These are phyloP conservation scores for Hirschioporus abietinus DNA, from an alignment of 768 basidiomycete genomes.

Conservation along the genomic window DNA sequence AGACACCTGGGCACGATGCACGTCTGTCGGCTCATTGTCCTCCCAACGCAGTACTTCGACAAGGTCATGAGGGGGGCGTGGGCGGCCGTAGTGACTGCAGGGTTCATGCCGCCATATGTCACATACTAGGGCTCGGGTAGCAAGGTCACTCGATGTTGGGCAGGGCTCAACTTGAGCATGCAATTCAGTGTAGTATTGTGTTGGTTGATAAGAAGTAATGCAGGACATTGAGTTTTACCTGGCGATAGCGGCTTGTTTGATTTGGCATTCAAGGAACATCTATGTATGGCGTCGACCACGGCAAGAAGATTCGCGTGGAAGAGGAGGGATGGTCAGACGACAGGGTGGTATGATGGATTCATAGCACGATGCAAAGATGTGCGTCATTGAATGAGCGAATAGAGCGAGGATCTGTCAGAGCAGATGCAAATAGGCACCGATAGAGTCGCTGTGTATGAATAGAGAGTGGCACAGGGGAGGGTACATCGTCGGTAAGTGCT, in stretches of 20 bases:
- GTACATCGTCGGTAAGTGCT: neutral
- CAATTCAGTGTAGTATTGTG: neutral
- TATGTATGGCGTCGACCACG: neutral
- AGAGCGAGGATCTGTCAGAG: neutral
- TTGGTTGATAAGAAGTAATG: neutral
- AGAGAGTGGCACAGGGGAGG: neutral
- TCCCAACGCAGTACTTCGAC: neutral
- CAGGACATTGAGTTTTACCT: neutral
- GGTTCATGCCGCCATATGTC: neutral
- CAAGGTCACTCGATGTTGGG: neutral
- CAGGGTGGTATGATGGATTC: neutral
- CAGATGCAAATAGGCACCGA: neutral
- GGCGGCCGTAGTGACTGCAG: neutral
- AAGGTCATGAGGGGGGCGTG: neutral
- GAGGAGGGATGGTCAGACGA: neutral
- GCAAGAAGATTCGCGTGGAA: neutral
- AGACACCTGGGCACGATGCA: neutral
- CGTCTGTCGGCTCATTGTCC: neutral
- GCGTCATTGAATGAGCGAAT: neutral
- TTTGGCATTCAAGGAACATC: neutral
- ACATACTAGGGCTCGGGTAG: neutral
- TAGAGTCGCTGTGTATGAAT: neutral
- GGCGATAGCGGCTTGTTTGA: neutral
- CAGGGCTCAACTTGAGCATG: neutral
- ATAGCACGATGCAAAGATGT: neutral